Evolutionary conservation across 257 asterid species (phyloP), one percentile per base, ranked within the genome.

Genomic region (Nicotiana undulata): DNA sequence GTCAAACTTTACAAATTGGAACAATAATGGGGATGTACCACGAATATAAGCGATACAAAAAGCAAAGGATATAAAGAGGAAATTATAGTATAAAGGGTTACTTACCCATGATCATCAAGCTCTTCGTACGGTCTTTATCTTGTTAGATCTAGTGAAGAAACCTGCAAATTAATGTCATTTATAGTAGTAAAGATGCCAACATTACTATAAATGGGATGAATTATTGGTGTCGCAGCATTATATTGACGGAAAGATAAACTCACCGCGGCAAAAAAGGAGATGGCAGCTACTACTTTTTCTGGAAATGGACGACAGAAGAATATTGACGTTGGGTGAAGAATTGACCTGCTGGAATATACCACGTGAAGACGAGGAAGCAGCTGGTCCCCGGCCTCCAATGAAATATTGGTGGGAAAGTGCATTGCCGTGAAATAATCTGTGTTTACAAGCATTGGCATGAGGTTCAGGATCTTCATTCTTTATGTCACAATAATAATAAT

Each of bases 71-170:
- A 51, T 3, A 1, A 51, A 51, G 56, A 51, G 56, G 56, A 51
- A 51, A 51, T 51, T 46, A 46, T 6, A 7, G 49, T 40, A 51
- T 51, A 10, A 51, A 51, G 56, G 6, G 1, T 0, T 51, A 51
- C 85, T 84, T 84, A 95, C 99, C 99, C 92, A 83, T 95, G 98
- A 86, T 91, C 97, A 29, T 81, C 90, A 51, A 87, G 87, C 83
- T 84, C 88, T n/a, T n/a, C n/a, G n/a, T 63, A 91, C 85, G 70
- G 85, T 80, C 83, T 83, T 86, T 64, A 90, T 81, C 80, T 86
- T 89, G 78, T 60, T 78, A 20, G 90, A 88, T 85, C 95, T 89
- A 29, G 93, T 93, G 53, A 95, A 24, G 49, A 90, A 86, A 82
- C 93, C 99, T 92, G 93, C 82, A 84, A 46, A 24, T 60, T 63